Evolutionary conservation across 2,329 filamentous ascomycete genomes (phyloP), one percentile per base, ranked within the genome.

Genomic region (Microcera coccophila): DNA sequence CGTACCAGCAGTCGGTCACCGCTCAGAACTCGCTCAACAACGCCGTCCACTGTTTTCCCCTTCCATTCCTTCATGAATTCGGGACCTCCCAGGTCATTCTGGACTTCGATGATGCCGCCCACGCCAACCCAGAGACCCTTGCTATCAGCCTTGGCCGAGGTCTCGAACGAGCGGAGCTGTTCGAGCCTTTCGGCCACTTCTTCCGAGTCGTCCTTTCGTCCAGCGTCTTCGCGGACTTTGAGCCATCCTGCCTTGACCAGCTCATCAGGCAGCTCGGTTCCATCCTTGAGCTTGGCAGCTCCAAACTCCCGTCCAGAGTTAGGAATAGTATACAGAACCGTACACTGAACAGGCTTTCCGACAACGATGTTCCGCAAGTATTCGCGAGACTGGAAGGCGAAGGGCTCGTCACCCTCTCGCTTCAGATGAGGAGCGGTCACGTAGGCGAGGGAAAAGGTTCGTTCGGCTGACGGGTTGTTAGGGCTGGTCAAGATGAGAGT

Each of bases 371-470:
- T 83, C 60, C 93, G 86, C 48, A 98, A 79, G 65, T 87, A 93
- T 69, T 98, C 93, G 62, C 93, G 88, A 47, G 93, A 95, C 68
- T 93, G 85, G 68, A 96, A 98, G 45, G 88, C 90, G 62, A 86
- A 94, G 28, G 85, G 83, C 78, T 96, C 90, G 61, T 96, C 91
- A 44, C 87, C 90, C 57, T 96, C 90, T 67, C 89, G 84, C 71
- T 78, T 84, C 65, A 96, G 66, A 62, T 90, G 84, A 3, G 93
- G 93, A 38, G 90, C 90, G 45, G 84, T 86, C 55, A 97, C 90
- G 69, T 90, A 97, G 58, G 93, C 93, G 52, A 98, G 76, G 61
- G 90, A 95, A 58, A 98, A 77, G 39, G 79, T 87, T 59, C 89
- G 86, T 72, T 97, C 93, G 66, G 85, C 81, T 52, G 81, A 76